These are phyloP conservation scores for Grosmannia huntii DNA, from an alignment of 2,329 filamentous ascomycete species.

Conservation along the genomic window DNA sequence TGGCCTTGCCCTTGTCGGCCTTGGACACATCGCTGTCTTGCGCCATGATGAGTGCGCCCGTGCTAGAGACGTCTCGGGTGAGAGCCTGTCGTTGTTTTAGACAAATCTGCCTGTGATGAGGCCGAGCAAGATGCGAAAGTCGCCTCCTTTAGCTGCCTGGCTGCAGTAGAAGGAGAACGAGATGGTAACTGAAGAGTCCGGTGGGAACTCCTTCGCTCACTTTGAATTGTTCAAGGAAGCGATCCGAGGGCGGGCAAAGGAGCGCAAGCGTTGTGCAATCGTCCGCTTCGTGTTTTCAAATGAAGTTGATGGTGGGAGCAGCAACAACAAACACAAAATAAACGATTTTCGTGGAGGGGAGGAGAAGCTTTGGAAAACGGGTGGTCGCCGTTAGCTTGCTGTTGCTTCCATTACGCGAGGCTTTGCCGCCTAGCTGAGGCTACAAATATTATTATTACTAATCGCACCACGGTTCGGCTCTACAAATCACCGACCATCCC, in stretches of 20 bases:
- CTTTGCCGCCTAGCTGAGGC: conserved; percentile 22
- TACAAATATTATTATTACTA: conserved; percentile 2
- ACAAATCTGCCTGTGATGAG: background rate
- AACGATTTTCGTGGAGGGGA: background rate
- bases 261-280: background rate
- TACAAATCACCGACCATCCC: conserved; percentile 4
- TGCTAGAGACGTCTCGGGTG: background rate
- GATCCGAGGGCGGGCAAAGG: background rate
- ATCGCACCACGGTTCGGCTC: background rate
- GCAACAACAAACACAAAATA: background rate
- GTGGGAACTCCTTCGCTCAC: background rate
- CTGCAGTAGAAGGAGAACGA: background rate
- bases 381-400: conserved; percentile 11
- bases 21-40: conserved; percentile 82
- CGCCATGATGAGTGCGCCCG: conserved; percentile 49
- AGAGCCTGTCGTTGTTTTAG: background rate
- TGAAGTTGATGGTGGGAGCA: background rate
- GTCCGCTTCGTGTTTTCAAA: background rate
- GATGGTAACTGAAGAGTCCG: background rate
- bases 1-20: conserved; percentile 92
- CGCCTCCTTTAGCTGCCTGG: background rate
- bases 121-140: background rate
- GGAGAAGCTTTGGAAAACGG: conserved; percentile 12
- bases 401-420: conserved; percentile 20
- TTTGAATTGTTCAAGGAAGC: background rate